Evolutionary conservation across 208 protist species (phyloP).

Genomic region (Angomonas deanei): DNA sequence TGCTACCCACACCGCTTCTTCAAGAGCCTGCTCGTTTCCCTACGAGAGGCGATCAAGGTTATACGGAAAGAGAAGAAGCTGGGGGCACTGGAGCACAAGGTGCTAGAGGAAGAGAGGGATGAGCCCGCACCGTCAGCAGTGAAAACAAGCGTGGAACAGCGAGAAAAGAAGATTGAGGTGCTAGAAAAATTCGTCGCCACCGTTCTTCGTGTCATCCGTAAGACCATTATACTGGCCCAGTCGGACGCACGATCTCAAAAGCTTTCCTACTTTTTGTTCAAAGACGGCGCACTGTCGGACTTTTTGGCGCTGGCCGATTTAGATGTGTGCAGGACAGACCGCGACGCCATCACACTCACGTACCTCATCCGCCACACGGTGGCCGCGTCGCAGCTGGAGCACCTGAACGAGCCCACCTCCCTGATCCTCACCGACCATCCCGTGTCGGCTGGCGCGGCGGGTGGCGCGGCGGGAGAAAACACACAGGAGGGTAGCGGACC

Average conservation of each 20-base stretch:
- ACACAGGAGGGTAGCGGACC: too few relatives aligned
- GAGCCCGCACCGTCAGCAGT: neutral
- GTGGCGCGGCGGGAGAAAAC: neutral
- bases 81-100: neutral
- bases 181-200: slow-evolving; percentile 7
- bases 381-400: slow-evolving; percentile 25
- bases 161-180: neutral
- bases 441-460: neutral
- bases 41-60: neutral
- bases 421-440: neutral
- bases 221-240: slow-evolving; percentile 11
- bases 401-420: slow-evolving; percentile 11
- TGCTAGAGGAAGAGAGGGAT: neutral
- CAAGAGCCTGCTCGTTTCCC: neutral
- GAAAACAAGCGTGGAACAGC: neutral
- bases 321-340: slow-evolving; percentile 39
- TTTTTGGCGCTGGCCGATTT: slow-evolving; percentile 40
- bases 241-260: neutral
- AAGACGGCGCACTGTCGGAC: slow-evolving; percentile 34
- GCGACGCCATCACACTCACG: slow-evolving; percentile 54
- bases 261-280: slow-evolving; percentile 44
- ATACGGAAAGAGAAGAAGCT: neutral
- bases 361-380: slow-evolving; percentile 54
- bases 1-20: neutral
- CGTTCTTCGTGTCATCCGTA: slow-evolving; percentile 20